Evolutionary conservation across 768 basidiomycete genomes (phyloP), one percentile per base, ranked within the genome.

Genomic region (Psilocybe cyanescens): DNA sequence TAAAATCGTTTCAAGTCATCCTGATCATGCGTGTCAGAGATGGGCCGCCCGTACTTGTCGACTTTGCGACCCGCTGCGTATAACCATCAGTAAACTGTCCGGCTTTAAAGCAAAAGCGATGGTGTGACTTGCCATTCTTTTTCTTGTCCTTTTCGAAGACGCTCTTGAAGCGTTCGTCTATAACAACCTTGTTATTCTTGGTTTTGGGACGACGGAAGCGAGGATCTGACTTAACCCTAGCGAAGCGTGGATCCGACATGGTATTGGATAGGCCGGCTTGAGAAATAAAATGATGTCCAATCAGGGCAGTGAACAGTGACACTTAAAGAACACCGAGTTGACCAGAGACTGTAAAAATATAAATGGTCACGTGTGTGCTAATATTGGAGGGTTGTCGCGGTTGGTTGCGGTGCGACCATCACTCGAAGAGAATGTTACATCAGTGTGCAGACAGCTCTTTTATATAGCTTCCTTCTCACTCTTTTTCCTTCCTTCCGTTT

Each of bases 161-260:
- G 57, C 82, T 78, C 73, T 90, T 93, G 83, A 99, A 99, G 24
- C 97, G 88, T 9, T 95, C 89, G 72, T 99, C 97, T 39, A 98
- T 84, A 56, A 91, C 85, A 55, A 97, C 89, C 75, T 95, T 97
- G 65, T 86, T 79, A 59, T 87, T 79, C 37, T 89, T 86, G 74
- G 89, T 93, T 72, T 87, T 92, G 2, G 93, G 91, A 33, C 85
- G 84, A 28, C 95, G 83, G 78, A 99, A 99, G 52, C 97, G 87
- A 49, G 97, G 97, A 72, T 99, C 97, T 12, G 94, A 87, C 71
- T 86, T 89, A 58, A 98, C 81, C 55, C 92, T 82, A 17, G 91
- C 84, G 74, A 99, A 99, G 19, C 97, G 86, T n/a, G 91, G 81
- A 75, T 97, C 93, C 12, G 90, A 85, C 88, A 90, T 89, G 65